Base-by-base conservation (phyloP, 2,329 filamentous ascomycete genomes). In the Aciculosporium take region DNA sequence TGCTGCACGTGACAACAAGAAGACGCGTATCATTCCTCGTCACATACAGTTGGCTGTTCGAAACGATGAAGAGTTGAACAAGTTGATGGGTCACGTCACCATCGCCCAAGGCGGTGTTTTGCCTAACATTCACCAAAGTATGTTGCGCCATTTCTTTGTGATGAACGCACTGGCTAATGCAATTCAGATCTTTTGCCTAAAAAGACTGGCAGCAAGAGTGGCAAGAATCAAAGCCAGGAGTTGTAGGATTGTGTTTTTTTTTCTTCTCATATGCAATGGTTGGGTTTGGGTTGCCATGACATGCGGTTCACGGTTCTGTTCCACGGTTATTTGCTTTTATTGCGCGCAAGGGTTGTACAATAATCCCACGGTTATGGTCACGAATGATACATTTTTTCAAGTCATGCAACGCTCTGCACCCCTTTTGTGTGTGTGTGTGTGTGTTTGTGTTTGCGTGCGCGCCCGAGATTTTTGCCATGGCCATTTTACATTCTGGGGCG, bases 21-120 rank as follows among this genome's bases (percentile, higher is more conserved):
- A 96, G 84, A 98, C 89, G 51, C 88, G 91, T 83, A 98, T 98
- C 72, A 98, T 96, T 48, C 91, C 91, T 52, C 87, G 91, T 68
- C 91, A 98, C 69, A 79, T 98, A 37, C 91, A 98, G 74, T 86
- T 98, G 56, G 91, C 91, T 69, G 98, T 98, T 74, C 82, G 91
- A 61, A 95, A 95, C 72, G 89, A 96, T 67, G 89, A 96, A 78
- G 91, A 98, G 71, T 68, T 96, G 84, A 95, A 96, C 84, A 96
- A 94, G 79, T 81, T 94, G 49, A 76, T 94, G 51, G 88, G 88
- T 45, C 86, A 94, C 64, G 87, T 94, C 68, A 95, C 87, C 63
- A 94, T 94, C 58, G 87, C 88, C 64, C 88, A 94, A 71, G 87
- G 86, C 73, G 86, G 86, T 88, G 87, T 94, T 54, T 76, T 94